Evolutionary conservation across 2,329 filamentous ascomycete species (phyloP), one percentile per base, ranked within the genome.

Genomic region (Scolecobasidium constrictum): DNA sequence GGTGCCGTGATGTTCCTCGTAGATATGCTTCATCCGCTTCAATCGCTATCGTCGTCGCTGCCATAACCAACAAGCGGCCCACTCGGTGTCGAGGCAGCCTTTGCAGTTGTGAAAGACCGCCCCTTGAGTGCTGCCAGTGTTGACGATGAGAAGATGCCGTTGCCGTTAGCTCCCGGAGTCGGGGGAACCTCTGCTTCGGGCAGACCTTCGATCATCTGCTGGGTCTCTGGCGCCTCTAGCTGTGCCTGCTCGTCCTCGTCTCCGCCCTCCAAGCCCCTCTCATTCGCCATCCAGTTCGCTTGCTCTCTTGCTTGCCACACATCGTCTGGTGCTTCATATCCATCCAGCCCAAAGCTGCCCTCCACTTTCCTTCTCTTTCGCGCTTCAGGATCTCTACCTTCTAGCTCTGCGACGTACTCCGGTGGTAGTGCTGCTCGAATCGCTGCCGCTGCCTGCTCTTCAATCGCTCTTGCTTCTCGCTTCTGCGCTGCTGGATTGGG

Each of bases 401-500:
- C 92, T 38, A 98, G 81, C 67, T 98, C 87, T 0, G 87, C 86
- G 0, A 98, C 81, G 50, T 92, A 96, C 20, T 87, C 86, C 0
- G 83, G 86, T 0, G 92, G 92, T 4, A 98, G 67, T 0, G 92
- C 90, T 50, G 83, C 73, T 15, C 92, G 72, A 45, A 98, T 86
- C 1, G 92, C 93, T 55, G 95, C 92, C 0, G 92, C 92, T 2
- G 92, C 92, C 60, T 98, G 92, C 57, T 98, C 92, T 58, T 98
- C 92, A 47, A 98, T 82, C 33, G 82, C 74, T 31, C 83, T 73
- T 3, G 83, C 90, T 63, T 98, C 92, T 47, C 93, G 75, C 49
- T 93, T 93, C 60, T 94, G 86, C 2, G 90, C 87, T 69, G 92
- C 81, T 0, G 92, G 92, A 52, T 98, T 98, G 1, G 92, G 92